Evolutionary conservation across 306 rosid species (phyloP), one percentile per base, ranked within the genome.

Genomic region (Cajanus cajan): DNA sequence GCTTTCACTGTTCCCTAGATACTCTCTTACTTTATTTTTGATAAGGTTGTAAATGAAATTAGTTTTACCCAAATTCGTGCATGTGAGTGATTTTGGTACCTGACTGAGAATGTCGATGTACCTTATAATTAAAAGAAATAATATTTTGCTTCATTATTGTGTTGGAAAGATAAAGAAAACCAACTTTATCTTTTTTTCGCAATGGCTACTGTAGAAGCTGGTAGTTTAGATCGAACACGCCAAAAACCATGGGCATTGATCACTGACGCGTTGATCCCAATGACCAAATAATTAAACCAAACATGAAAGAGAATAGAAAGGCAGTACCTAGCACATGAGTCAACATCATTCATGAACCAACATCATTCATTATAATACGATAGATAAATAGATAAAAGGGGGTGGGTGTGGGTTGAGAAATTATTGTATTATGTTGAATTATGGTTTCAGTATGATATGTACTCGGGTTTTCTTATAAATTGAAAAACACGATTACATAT

Each of bases 211-310:
- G 78, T 76, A 79, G 73, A 67, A 68, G 86, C 81, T 80, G 74
- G 76, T 63, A 86, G 90, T 87, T 85, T 55, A 22, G 33, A 54
- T 16, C 65, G 76, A 77, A 81, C 71, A 36, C 16, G 68, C 31
- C 64, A 8, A 71, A 88, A 87, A 91, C 96, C 87, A 81, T 86
- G 92, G 93, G 96, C 61, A 28, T 51, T 7, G 45, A 43, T 55
- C 50, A 45, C 71, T 4, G 82, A 76, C 69, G 2, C 65, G 33
- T 0, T 55, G 61, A 71, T 58, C 57, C 85, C 77, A 64, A 45
- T 40, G 8, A 71, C 39, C 62, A 36, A 62, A 51, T 54, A 47
- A 0, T 47, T 47, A 47, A n/a, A 47, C 54, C 19, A 47, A 47
- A 5, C 16, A 33, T 1, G 6, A 31, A 47, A 66, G 66, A 28